phyloP scores from a whole-genome alignment of 164 flowering plant species.

The Aristolochia californica region DNA sequence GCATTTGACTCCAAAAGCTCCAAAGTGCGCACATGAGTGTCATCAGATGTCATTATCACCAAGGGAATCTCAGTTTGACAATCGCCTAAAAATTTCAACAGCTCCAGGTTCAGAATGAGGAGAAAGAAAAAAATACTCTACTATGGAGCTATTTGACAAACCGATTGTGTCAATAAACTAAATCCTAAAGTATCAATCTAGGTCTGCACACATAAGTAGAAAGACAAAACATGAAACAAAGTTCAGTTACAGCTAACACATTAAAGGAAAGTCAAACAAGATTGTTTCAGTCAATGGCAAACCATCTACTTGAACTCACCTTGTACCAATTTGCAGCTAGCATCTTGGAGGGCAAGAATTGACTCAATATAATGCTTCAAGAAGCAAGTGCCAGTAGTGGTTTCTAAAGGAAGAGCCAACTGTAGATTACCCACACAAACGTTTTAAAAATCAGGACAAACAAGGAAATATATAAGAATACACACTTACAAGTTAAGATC shows the following conservation, averaged over 20 bases:
- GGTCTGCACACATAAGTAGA: too few species aligned
- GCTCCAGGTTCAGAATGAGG: slow-evolving; percentile 1
- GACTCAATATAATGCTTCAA: slow-evolving; percentile 75
- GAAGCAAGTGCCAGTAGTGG: slow-evolving; percentile 76
- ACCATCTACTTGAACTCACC: slow-evolving; percentile 26
- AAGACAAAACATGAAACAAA: too few species aligned
- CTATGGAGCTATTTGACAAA: too few species aligned
- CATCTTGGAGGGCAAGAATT: slow-evolving; percentile 79
- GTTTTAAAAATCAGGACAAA: background rate
- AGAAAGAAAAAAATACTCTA: background rate
- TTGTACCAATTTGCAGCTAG: slow-evolving; percentile 38
- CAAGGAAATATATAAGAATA: background rate
- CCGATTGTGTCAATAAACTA: too few species aligned
- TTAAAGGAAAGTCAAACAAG: too few species aligned
- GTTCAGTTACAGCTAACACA: too few species aligned
- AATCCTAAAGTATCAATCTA: too few species aligned
- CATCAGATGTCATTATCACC: slow-evolving; percentile 98
- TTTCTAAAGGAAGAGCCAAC: slow-evolving; percentile 84
- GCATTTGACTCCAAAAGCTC: slow-evolving; percentile 65
- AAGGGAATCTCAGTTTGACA: slow-evolving; percentile 54
- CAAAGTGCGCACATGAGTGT: slow-evolving; percentile 71
- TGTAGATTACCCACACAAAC: slow-evolving; percentile 23
- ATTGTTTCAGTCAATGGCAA: background rate
- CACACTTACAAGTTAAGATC: background rate
- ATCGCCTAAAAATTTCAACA: slow-evolving; percentile 33